Base-by-base conservation (phyloP, 768 basidiomycete genomes). In the Russula sp. region DNA sequence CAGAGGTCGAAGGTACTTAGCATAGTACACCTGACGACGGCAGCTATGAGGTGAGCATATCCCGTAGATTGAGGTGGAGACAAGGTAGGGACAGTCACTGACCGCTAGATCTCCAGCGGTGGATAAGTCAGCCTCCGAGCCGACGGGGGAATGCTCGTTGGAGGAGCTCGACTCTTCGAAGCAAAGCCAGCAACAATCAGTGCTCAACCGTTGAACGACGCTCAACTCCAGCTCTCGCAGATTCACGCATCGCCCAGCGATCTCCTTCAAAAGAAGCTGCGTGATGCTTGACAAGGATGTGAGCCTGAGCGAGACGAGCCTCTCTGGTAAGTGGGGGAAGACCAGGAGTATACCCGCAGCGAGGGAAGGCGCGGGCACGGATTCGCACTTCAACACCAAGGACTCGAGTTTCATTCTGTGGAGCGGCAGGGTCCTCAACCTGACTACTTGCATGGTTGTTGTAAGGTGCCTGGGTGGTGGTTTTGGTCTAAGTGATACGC, bases 181-280 rank as follows among this genome's bases (percentile, higher is more conserved):
- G 71, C 88, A 90, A 51, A 71, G 69, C 79, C 83, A 84, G 71
- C 88, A 90, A 71, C 85, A 87, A 57, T 74, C 76, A 32, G 78
- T 70, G 61, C 84, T 80, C 51, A 89, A 75, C 44, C 84, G 79
- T 65, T 86, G 85, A 6, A 83, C 80, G 63, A 83, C 84, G 69
- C 82, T 84, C 54, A 89, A 75, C 65, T 82, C 77, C 14, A 90
- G 79, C 56, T 77, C 73, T 2, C 64, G 61, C 50, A 90, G 73
- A 30, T 66, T 70, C 40, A 81, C 80, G 57, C 87, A 83, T 2
- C 72, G 72, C 18, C 66, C 68, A 1, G 83, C 77, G 40, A 89
- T 75, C n/a, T 76, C 64, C 7, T 68, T 65, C 30, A 90, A 76
- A 50, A 88, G 70, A 14, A 73, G 68, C 22, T 73, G 63, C 66